Base-by-base conservation (phyloP, 139 green algal genomes). In the Auxenochlorella pyrenoidosa region DNA sequence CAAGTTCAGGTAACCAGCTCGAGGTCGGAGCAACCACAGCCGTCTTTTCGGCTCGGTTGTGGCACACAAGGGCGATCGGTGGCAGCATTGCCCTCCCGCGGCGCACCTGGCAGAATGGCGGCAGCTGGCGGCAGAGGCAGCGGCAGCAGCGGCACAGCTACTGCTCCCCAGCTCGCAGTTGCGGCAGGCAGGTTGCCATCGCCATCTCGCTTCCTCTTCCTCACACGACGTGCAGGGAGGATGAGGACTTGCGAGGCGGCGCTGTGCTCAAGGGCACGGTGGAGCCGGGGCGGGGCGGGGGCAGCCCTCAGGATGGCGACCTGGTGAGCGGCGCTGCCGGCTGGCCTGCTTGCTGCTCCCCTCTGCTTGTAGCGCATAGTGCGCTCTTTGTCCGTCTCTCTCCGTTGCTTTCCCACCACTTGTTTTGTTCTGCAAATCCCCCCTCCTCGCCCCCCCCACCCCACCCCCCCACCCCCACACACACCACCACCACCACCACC, bases 221-320 rank as follows among this genome's bases (percentile, higher is more conserved):
- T 32, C 6, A 10, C 18, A 18, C 10, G n/a, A 22, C 12, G 24
- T 59, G 58, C 58, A 92, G 89, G 72, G 89, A 92, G 44, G 51
- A 86, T 70, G 85, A 82, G 38, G 79, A 92, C 18, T 34, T 90
- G n/a, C 36, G 88, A 28, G 36, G 13, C 18, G 88, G 88, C 6
- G 88, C 47, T 16, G 75, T 91, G 63, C 34, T 91, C 40, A 91
- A 89, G 72, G 88, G 82, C 47, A 54, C 41, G 0, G 44, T 91
- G 68, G 76, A 90, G 68, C 88, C 80, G 19, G 87, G 87, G 6
- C 16, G 68, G 72, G 88, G 60, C 24, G 78, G 77, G 26, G 88
- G 32, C 26, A 63, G 19, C 18, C 85, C 89, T n/a, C 26, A 81
- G 15, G 58, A 87, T 3, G 85, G 89, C 40, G 85, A 90, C 41